A percentile compares a stretch with the other conserved stretches of the same genome.
Conservation (phyloP, 345 rosid genomes). For the Luvunga scandens region DNA sequence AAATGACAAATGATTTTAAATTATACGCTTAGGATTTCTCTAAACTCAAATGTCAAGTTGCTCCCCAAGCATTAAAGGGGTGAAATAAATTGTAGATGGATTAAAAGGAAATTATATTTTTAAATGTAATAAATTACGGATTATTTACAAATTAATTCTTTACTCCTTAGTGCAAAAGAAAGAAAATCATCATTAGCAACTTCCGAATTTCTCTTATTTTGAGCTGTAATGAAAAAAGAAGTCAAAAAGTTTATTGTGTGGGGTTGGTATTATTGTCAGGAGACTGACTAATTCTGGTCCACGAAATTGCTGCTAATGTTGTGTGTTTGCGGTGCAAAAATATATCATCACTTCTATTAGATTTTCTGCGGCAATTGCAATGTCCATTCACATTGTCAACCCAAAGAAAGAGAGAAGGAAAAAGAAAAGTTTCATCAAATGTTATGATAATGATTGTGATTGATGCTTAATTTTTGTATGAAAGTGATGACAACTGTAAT, state of each 20-base stretch:
- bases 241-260: neutral
- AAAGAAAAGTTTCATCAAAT: neutral
- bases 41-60: neutral
- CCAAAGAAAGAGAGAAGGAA: neutral
- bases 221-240: neutral
- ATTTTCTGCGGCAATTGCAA: neutral
- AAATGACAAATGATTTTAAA: neutral
- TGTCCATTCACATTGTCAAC: constrained; percentile 9
- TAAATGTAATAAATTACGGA: no score
- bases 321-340: neutral
- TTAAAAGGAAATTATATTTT: neutral
- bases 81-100: neutral
- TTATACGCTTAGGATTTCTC: neutral
- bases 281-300: neutral
- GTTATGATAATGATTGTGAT: constrained; percentile 6
- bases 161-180: neutral
- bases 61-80: neutral
- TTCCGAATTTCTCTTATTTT: neutral
- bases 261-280: neutral
- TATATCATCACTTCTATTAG: neutral
- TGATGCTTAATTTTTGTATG: neutral
- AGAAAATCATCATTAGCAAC: neutral
- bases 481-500: neutral
- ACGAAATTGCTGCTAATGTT: neutral
- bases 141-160: no score